These are phyloP conservation scores for Actinidia polygama DNA, from an alignment of 179 eudicot genomes.

Conservation along the genomic window DNA sequence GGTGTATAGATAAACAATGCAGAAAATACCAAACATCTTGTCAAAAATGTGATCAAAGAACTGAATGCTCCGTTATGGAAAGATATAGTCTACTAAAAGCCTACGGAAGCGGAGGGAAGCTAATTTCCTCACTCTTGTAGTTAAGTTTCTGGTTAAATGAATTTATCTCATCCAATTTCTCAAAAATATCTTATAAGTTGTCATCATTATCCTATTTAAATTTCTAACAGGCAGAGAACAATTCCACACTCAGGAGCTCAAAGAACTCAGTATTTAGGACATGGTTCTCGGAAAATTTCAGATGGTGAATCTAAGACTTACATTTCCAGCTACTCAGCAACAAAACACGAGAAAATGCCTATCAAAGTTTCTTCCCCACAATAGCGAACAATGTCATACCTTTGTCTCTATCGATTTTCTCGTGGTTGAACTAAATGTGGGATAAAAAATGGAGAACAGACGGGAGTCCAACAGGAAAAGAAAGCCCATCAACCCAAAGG, in stretches of 20 bases:
- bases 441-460: conserved; percentile 53
- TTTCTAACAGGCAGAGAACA: no score
- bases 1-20: no score
- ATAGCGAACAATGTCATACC: conserved; percentile 40
- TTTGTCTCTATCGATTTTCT: conserved; percentile 22
- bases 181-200: no score
- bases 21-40: no score
- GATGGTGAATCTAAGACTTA: background rate
- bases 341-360: background rate
- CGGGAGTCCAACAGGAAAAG: conserved; percentile 75
- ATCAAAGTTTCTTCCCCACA: background rate
- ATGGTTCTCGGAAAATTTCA: no score
- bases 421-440: conserved; percentile 31
- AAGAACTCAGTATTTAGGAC: no score
- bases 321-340: background rate
- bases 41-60: no score
- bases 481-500: conserved; percentile 51
- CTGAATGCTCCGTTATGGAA: no score
- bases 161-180: no score
- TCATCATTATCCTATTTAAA: no score
- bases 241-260: no score
- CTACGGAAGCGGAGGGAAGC: background rate
- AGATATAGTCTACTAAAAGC: background rate
- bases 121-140: background rate
- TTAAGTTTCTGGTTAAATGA: no score